Evolutionary conservation across 192 early-diverging fungal species (phyloP), one percentile per base, ranked within the genome.

Genomic region (Phlyctochytrium arcticum): DNA sequence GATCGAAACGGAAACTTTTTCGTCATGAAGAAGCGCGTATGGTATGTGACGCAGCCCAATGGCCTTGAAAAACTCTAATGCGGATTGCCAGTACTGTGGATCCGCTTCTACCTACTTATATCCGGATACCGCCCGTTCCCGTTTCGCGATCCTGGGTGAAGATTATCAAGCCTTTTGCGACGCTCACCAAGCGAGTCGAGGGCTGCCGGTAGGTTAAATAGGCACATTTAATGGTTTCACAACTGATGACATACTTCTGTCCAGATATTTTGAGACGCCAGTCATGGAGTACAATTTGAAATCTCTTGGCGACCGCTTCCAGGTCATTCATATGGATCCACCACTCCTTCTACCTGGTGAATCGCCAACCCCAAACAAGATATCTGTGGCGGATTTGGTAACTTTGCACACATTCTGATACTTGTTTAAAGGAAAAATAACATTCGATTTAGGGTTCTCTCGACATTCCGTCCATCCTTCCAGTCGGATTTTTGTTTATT

Each of bases 321-420:
- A 92, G 56, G 89, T 85, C 10, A 72, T 94, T n/a, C 91, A 90
- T 60, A 92, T 93, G 87, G 92, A 96, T 68, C 93, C 93, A 26
- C 93, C 93, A 21, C 69, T 95, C 8, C 68, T 93, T 19, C 69
- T 91, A 9, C 82, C 83, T 8, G 84, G 80, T 12, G 85, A 90
- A 63, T 58, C 54, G 35, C 72, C 81, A 23, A 51, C 69, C n/a
- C 75, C 78, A 9, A 83, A 81, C 7, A 87, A 88, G 65, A 86
- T 91, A 21, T 75, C 75, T 5, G 72, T 90, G 27, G 74, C 85
- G 32, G 79, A 91, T 62, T 65, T 91, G 19, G 85, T 81, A 75
- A n/a, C n/a, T n/a, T n/a, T n/a, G n/a, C n/a, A n/a, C n/a, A n/a
- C n/a, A n/a, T n/a, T n/a, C n/a, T n/a, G n/a, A n/a, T n/a, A n/a